Evolutionary conservation across 257 asterid species (phyloP), one percentile per base, ranked within the genome.

Genomic region (Gardenia jasminoides): DNA sequence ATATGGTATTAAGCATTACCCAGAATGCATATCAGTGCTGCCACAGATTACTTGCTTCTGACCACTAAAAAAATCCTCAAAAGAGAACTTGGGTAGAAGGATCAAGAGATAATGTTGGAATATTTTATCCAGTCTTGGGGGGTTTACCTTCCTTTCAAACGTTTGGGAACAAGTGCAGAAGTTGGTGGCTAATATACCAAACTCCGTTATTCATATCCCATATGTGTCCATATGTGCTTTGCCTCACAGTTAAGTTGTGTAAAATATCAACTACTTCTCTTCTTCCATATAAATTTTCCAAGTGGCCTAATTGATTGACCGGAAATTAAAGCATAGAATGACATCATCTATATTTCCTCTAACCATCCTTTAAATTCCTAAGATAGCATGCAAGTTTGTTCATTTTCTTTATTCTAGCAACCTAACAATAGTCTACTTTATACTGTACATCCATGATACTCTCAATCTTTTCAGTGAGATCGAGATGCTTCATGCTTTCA

Each of bases 131-230:
- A 46, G 41, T 72, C n/a, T 6, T 6, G 28, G 62, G 4, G 1
- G 20, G 59, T 52, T 52, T 52, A 52, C 59, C 4, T 15, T 52
- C 59, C 20, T 56, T 31, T 31, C 3, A 12, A 31, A n/a, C 36
- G 56, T 24, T 7, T 47, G 10, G 56, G 20, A 10, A 71, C 26
- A 71, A 71, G 65, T 72, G 30, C 10, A 4, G 33, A 56, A 61
- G 67, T 74, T 36, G 78, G 68, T 56, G 69, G 36, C 54, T 56
- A 5, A 56, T 48, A 16, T 28, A 58, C 69, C 78, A 56, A 74
- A 74, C 69, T 4, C 7, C 64, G 22, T 39, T 24, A 36, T 15
- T 56, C 78, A 74, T 36, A 31, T 13, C 24, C 52, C 69, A 74
- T 48, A 39, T 56, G 78, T 74, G n/a, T 17, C 64, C 0, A 50